phyloP scores from a whole-genome alignment of 2,329 filamentous ascomycete species.

The Paracoccidioides lutzii region DNA sequence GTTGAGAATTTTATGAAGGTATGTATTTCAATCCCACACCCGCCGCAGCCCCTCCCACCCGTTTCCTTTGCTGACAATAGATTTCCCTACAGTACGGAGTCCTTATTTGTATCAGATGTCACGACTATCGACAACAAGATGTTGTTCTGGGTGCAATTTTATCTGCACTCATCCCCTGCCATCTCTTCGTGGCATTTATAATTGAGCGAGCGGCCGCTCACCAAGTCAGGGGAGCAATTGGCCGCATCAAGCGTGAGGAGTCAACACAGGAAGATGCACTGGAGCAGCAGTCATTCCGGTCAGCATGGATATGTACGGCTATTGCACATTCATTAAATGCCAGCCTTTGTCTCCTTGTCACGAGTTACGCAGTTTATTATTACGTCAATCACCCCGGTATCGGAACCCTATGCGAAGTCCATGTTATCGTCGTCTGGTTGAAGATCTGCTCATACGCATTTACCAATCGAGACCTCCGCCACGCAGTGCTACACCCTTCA shows the following conservation, averaged over 20 bases:
- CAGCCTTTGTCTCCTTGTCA: slow-evolving; percentile 63
- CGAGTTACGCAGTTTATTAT: slow-evolving; percentile 78
- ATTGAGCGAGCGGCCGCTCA: slow-evolving; percentile 75
- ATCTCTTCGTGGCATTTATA: slow-evolving; percentile 77
- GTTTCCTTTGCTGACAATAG: not conserved
- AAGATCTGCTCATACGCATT: slow-evolving; percentile 94
- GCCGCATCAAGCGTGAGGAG: slow-evolving; percentile 41
- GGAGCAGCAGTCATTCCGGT: slow-evolving; percentile 50
- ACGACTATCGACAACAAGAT: slow-evolving; percentile 73
- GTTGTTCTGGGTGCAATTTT: slow-evolving; percentile 61
- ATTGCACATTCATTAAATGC: slow-evolving; percentile 74
- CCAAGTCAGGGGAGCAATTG: slow-evolving; percentile 58
- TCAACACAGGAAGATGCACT: slow-evolving; percentile 47
- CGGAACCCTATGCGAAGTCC: slow-evolving; percentile 77
- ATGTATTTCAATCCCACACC: not conserved
- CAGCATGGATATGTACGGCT: slow-evolving; percentile 69
- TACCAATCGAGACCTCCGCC: slow-evolving; percentile 87
- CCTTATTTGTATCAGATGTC: slow-evolving; percentile 78
- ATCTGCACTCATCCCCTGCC: slow-evolving; percentile 78
- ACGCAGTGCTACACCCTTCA: slow-evolving; percentile 74
- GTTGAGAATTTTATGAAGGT: slow-evolving; percentile 96
- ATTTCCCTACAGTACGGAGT: slow-evolving; percentile 63
- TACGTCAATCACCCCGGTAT: slow-evolving; percentile 87
- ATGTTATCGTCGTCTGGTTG: slow-evolving; percentile 89
- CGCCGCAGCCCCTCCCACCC: too few relatives aligned